phyloP scores from a whole-genome alignment of 805 yeast species.

The Teunomyces pallodes region DNA sequence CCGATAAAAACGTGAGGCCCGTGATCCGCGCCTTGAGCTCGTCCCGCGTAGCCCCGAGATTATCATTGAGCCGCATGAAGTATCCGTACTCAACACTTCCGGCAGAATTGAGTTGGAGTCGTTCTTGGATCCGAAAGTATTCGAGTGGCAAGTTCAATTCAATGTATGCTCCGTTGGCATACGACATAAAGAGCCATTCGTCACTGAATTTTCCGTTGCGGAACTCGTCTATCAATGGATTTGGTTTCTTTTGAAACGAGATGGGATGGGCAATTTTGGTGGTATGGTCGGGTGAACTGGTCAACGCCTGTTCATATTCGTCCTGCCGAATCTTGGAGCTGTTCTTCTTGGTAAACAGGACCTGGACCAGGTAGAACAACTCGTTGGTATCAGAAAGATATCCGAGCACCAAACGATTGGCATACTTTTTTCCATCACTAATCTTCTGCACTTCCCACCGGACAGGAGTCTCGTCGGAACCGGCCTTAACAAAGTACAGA shows the following conservation, averaged over 20 bases:
- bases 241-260: conserved; percentile 8
- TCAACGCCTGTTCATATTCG: background rate
- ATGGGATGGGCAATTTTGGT: conserved; percentile 5
- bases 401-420: conserved; percentile 22
- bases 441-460: conserved; percentile 23
- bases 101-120: conserved; percentile 1
- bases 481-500: conserved; percentile 27
- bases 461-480: conserved; percentile 17
- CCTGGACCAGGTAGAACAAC: conserved; percentile 21
- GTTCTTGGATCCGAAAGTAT: background rate
- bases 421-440: conserved; percentile 23
- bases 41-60: conserved; percentile 22
- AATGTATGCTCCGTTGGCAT: conserved; percentile 29
- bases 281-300: background rate
- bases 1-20: conserved; percentile 26
- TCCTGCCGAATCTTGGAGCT: background rate
- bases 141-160: conserved; percentile 27
- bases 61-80: conserved; percentile 30
- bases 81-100: conserved; percentile 23
- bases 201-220: conserved; percentile 10
- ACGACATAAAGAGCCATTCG: conserved; percentile 11
- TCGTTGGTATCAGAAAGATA: conserved; percentile 17
- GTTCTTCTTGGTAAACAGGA: conserved; percentile 23
- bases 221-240: conserved; percentile 9
- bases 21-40: conserved; percentile 15